Conservation (phyloP, 2,329 filamentous ascomycete species). For the Pseudocercospora cruenta region DNA sequence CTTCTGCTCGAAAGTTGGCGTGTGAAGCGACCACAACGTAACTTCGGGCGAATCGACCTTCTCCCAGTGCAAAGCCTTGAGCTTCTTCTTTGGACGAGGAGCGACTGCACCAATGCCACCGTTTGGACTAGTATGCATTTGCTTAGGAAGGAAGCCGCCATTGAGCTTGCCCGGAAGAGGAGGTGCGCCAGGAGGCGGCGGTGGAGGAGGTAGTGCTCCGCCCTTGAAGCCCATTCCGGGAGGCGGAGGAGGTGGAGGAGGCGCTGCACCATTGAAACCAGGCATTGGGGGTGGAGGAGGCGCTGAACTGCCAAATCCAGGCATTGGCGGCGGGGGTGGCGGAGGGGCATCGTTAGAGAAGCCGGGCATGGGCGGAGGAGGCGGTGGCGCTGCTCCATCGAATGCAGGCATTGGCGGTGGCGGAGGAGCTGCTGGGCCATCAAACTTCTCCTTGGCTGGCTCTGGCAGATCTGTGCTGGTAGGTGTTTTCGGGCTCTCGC, state of each 20-base stretch:
- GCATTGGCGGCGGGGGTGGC: conserved; percentile 49
- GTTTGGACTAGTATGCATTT: conserved; percentile 58
- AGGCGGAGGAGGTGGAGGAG: conserved; percentile 53
- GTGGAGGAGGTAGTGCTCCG: conserved; percentile 57
- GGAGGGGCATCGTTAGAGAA: conserved; percentile 41
- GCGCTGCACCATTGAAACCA: conserved; percentile 45
- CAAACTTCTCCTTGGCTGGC: conserved; percentile 39
- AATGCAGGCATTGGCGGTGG: conserved; percentile 48
- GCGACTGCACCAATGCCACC: conserved; percentile 73
- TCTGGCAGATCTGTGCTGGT: conserved; percentile 55
- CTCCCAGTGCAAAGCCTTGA: conserved; percentile 99
- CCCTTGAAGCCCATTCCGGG: conserved; percentile 53
- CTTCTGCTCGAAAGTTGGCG: conserved; percentile 81
- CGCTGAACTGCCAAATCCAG: conserved; percentile 49
- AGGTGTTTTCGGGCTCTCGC: conserved; percentile 69
- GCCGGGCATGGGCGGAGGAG: conserved; percentile 52
- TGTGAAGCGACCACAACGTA: conserved; percentile 88
- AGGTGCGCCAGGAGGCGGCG: conserved; percentile 68
- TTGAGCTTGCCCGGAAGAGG: conserved; percentile 61
- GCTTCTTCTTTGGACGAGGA: conserved; percentile 95
- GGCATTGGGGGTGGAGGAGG: conserved; percentile 48
- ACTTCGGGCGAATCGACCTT: conserved; percentile 92
- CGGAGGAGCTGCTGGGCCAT: conserved; percentile 54
- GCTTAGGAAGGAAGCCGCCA: conserved; percentile 74
- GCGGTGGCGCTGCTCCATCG: conserved; percentile 45